Conservation (phyloP, 225 moss, liverwort and hornwort genomes). For the Polytrichum formosum region DNA sequence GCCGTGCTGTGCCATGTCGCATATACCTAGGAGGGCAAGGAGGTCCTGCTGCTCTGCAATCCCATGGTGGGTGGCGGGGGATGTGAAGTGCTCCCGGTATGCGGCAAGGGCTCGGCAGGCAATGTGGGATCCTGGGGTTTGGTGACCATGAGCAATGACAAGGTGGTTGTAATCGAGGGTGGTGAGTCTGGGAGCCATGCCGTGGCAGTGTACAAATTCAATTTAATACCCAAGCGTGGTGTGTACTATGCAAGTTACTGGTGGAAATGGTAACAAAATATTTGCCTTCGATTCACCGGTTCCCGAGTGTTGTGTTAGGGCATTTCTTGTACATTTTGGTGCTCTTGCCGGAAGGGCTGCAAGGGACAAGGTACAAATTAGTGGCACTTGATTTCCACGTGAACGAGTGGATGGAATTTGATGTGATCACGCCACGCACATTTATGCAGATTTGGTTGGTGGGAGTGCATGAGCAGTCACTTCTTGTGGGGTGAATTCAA, state of each 20-base stretch:
- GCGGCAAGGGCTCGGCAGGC: not conserved
- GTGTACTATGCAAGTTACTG: conserved; percentile 1
- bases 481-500: not conserved
- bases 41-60: not conserved
- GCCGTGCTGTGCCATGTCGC: not conserved
- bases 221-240: not conserved
- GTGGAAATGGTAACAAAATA: not conserved
- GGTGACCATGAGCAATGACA: conserved; percentile 2
- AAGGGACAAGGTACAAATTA: not conserved
- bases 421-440: not conserved
- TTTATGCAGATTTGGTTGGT: conserved; percentile 1
- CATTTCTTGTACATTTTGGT: conserved; percentile 2
- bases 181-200: not conserved
- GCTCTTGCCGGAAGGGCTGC: not conserved
- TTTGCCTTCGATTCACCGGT: not conserved
- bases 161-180: conserved; percentile 3
- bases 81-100: not conserved
- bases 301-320: not conserved
- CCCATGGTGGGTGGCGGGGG: not conserved
- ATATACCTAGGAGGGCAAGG: conserved; percentile 1
- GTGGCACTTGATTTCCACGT: not conserved
- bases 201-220: not conserved
- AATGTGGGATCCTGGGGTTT: not conserved
- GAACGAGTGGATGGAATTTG: conserved; percentile 6
- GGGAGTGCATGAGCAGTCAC: not conserved